Conservation (phyloP, 176 grass and related monocot species). For the Carex myosuroides region DNA sequence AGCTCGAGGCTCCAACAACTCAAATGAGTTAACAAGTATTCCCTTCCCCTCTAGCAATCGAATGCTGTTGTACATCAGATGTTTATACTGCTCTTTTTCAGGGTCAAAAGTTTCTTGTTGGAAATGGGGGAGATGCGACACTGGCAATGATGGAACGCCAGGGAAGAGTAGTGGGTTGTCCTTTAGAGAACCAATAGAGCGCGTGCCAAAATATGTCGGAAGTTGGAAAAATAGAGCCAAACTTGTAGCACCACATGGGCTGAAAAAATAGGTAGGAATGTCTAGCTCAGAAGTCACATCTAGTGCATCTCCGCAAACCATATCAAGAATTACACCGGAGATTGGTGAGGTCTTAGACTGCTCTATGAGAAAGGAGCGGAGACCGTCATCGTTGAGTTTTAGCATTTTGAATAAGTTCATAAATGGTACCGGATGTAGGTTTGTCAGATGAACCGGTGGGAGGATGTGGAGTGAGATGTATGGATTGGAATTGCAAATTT, state of each 20-base stretch:
- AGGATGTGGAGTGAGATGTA: constrained; percentile 39
- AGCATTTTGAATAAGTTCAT: not conserved
- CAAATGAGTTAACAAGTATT: constrained; percentile 28
- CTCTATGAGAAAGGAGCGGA: constrained; percentile 6
- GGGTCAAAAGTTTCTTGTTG: not conserved
- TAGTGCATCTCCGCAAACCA: constrained; percentile 22
- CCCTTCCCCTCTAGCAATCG: constrained; percentile 3
- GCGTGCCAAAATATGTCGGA: not conserved
- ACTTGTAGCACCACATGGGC: not conserved
- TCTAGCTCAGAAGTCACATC: constrained; percentile 22
- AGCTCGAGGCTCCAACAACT: constrained; percentile 11
- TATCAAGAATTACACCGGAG: constrained; percentile 24
- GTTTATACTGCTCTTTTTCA: not conserved
- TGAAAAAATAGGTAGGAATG: constrained; percentile 30
- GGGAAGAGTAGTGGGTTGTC: constrained; percentile 16
- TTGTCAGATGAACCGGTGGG: not conserved
- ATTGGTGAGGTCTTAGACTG: not conserved
- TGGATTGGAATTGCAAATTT: constrained; percentile 11
- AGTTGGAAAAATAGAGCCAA: constrained; percentile 27
- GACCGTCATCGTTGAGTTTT: not conserved
- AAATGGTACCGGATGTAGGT: not conserved
- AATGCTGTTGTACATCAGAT: not conserved
- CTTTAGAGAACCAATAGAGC: not conserved
- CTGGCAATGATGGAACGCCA: constrained; percentile 15
- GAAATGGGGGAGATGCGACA: constrained; percentile 3